phyloP scores from a whole-genome alignment of 768 basidiomycete genomes.

The Russula sp. region DNA sequence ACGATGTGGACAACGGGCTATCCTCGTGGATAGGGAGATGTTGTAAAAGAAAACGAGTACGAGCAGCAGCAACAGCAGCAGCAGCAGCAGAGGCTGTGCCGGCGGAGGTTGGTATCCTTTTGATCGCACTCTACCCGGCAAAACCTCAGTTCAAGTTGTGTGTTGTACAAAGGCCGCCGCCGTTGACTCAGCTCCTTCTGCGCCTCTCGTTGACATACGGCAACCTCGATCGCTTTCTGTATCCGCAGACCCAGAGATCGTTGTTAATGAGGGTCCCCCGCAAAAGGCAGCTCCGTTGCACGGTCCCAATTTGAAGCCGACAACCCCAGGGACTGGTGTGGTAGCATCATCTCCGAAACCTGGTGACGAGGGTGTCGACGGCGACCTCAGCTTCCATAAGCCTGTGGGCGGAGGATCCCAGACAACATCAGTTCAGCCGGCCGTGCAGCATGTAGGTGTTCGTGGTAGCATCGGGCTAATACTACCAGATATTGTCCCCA shows the following conservation, averaged over 20 bases:
- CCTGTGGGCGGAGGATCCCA: neutral
- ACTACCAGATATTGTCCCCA: neutral
- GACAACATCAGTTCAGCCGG: neutral
- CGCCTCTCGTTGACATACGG: neutral
- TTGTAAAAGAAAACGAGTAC: conserved; percentile 33
- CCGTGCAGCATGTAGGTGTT: neutral
- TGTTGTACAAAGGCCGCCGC: neutral
- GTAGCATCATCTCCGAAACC: neutral
- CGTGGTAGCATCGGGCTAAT: neutral
- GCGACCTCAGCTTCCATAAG: neutral
- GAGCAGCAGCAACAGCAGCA: no score
- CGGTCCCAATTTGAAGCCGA: conserved; percentile 1
- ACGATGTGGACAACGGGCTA: conserved; percentile 33
- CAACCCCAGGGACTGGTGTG: neutral
- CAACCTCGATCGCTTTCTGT: neutral
- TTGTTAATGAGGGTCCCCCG: neutral
- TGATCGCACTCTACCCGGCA: neutral
- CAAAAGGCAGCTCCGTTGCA: neutral
- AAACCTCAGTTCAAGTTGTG: neutral
- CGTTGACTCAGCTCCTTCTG: conserved; percentile 1
- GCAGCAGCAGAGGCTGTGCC: conserved; percentile 14
- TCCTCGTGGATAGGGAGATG: conserved; percentile 36
- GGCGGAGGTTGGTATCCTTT: conserved; percentile 19
- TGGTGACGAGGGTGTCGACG: neutral
- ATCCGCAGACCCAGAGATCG: neutral